phyloP scores from a whole-genome alignment of 768 basidiomycete genomes.

The Pisolithus orientalis region DNA sequence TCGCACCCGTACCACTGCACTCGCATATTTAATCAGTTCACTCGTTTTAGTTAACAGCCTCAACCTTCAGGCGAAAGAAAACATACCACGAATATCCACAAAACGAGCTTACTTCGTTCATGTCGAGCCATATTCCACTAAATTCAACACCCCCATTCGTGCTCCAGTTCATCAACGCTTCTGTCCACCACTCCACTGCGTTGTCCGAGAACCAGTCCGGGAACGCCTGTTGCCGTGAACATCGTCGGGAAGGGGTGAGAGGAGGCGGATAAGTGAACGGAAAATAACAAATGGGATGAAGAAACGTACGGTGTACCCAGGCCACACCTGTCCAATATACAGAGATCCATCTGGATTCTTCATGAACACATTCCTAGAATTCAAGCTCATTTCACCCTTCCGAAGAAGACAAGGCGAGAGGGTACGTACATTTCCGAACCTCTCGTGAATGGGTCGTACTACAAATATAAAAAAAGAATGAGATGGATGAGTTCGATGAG shows the following conservation, averaged over 20 bases:
- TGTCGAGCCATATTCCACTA: conserved; percentile 64
- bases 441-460: conserved; percentile 64
- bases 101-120: conserved; percentile 65
- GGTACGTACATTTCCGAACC: conserved; percentile 51
- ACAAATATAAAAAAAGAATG: neutral
- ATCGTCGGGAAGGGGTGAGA: neutral
- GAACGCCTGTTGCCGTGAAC: conserved; percentile 34
- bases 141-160: conserved; percentile 42
- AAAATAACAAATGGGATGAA: neutral
- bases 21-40: neutral
- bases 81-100: conserved; percentile 52
- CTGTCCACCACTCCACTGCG: conserved; percentile 54
- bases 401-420: neutral
- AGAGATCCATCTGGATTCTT: conserved; percentile 69
- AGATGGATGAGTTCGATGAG: neutral
- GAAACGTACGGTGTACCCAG: conserved; percentile 55
- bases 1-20: conserved; percentile 42
- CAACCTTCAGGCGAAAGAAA: neutral
- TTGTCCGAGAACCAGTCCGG: conserved; percentile 57
- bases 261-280: neutral
- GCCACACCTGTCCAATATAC: conserved; percentile 75
- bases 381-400: too few relatives aligned
- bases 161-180: conserved; percentile 52
- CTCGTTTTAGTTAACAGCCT: neutral
- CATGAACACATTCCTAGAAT: conserved; percentile 55